A percentile compares a stretch with the other conserved stretches of the same genome.
phyloP scores from a whole-genome alignment of 139 green algal genomes.

The Tetraselmis striata region DNA sequence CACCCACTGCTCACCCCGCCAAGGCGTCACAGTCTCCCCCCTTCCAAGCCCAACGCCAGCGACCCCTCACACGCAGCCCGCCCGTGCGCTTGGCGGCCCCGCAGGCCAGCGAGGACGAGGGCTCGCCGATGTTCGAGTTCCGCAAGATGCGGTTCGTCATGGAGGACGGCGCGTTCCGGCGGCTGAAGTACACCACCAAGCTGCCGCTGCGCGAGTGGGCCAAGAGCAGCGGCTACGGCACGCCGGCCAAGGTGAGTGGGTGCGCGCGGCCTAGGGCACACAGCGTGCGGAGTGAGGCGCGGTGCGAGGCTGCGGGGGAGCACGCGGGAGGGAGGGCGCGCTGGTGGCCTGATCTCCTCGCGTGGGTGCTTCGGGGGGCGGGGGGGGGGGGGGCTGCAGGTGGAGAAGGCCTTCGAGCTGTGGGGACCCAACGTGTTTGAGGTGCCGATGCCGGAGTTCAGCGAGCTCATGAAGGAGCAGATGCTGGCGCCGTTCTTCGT shows the following conservation, averaged over 20 bases:
- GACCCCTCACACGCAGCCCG: too few species aligned
- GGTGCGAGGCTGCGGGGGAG: too few species aligned
- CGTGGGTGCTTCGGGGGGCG: too few species aligned
- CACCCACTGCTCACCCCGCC: too few species aligned
- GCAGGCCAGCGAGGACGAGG: conserved; percentile 15
- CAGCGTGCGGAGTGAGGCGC: too few species aligned
- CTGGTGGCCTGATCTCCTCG: too few species aligned
- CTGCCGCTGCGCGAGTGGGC: conserved; percentile 49
- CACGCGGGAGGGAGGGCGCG: too few species aligned
- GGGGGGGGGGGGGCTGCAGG: not conserved
- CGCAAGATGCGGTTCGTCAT: conserved; percentile 71
- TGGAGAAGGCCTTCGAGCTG: conserved; percentile 38
- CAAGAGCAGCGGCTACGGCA: conserved; percentile 34
- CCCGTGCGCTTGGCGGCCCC: not conserved
- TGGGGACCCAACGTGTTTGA: conserved; percentile 68
- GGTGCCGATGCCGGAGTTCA: conserved; percentile 71
- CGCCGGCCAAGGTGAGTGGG: conserved; percentile 28
- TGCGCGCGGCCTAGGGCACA: too few species aligned
- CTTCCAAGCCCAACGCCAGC: too few species aligned
- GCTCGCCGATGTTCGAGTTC: conserved; percentile 68
- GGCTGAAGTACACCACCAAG: conserved; percentile 60
- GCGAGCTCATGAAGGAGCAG: conserved; percentile 78
- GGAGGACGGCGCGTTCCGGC: conserved; percentile 45
- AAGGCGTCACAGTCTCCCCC: too few species aligned
- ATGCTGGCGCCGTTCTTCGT: conserved; percentile 95